Evolutionary conservation across 2,329 filamentous ascomycete species (phyloP), one percentile per base, ranked within the genome.

Genomic region (Fusarium dlaminii): DNA sequence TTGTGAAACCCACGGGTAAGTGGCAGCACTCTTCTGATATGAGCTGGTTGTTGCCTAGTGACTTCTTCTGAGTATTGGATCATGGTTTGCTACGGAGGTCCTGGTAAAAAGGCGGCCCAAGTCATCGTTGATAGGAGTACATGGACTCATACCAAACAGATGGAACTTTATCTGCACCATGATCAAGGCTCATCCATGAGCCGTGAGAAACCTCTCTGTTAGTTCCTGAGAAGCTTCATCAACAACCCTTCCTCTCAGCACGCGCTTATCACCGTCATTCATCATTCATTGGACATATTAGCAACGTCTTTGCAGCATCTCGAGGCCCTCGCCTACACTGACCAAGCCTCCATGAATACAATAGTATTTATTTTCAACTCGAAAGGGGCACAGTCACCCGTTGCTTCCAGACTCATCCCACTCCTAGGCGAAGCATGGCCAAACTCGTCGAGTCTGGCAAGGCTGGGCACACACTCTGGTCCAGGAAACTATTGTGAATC

Each of bases 401-500:
- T 30, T 24, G 49, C 69, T 9, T 54, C 61, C 37, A 63, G 43
- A 9, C 18, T 63, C 48, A 62, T 69, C 1, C 8, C 5, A 18
- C 43, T 36, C 17, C 24, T 20, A 3, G 36, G 49, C 13, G 29
- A n/a, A 6, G 56, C 42, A 39, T 58, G 54, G 32, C 64, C 64
- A 36, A 60, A 48, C 32, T 56, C 46, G 10, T 36, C 20, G 22
- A 39, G 36, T 29, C 15, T 58, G 3, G 54, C 45, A 18, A 69
- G 32, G 11, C 15, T 61, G 17, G 62, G 48, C 5, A 58, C 62
- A 3, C 18, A 6, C 8, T 58, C 40, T 22, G 49, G 36, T 1
- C 58, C 69, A 9, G 55, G 66, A 14, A n/a, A 27, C 58, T 45
- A 62, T 54, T 70, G 56, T 5, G 70, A 59, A 24, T 65, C 51